Evolutionary conservation across 2,329 filamentous ascomycete species (phyloP).

Genomic region (Colletotrichum filicis): DNA sequence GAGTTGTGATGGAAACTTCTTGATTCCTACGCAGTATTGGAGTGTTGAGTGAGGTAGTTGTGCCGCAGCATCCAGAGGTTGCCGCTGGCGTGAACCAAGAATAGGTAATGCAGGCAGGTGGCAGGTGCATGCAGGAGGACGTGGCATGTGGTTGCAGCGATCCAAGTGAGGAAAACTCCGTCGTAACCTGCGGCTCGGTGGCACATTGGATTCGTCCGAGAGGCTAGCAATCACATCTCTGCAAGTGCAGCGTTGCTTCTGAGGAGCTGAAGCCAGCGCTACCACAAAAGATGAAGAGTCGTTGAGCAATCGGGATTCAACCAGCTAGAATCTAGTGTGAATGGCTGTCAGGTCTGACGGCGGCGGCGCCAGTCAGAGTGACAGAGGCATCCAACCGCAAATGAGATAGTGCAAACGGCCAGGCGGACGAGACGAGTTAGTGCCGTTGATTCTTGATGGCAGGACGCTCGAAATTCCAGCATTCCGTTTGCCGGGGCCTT

Average conservation of each 20-base stretch:
- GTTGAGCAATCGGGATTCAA: background rate
- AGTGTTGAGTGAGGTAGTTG: background rate
- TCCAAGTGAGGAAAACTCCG: conserved; percentile 16
- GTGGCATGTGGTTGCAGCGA: conserved; percentile 34
- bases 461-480: conserved; percentile 1
- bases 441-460: conserved; percentile 2
- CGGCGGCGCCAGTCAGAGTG: conserved; percentile 6
- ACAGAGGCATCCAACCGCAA: conserved; percentile 4
- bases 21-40: background rate
- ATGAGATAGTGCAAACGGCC: conserved; percentile 13
- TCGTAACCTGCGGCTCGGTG: conserved; percentile 15
- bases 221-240: conserved; percentile 25
- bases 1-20: background rate
- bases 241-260: background rate
- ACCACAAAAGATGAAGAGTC: background rate
- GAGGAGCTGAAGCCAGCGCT: conserved; percentile 20
- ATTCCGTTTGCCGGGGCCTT: conserved; percentile 4
- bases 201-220: conserved; percentile 23
- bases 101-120: conserved; percentile 6
- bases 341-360: background rate
- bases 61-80: background rate
- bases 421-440: conserved; percentile 2
- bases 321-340: background rate
- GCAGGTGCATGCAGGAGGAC: conserved; percentile 16
- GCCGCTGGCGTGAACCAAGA: conserved; percentile 23